These are phyloP conservation scores for Pseudocercospora pini-densiflorae DNA, from an alignment of 2,329 filamentous ascomycete species.

Conservation along the genomic window DNA sequence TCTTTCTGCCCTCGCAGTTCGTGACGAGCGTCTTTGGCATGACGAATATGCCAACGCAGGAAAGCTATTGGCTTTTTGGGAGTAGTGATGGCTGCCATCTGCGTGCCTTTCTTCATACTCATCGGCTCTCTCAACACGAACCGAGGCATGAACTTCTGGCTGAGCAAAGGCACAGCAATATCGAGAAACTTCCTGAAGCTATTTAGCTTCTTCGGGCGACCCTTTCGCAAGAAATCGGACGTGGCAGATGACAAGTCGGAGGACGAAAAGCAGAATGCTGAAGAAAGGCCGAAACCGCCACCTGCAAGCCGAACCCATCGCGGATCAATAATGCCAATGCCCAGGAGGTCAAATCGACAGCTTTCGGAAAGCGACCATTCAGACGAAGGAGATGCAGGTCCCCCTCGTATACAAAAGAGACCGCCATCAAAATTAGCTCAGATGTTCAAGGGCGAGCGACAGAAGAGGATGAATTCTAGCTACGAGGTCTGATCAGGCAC, in stretches of 20 bases:
- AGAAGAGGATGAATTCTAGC: neutral
- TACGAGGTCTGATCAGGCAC: neutral
- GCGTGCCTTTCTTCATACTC: constrained; percentile 52
- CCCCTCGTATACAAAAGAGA: neutral
- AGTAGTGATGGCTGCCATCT: constrained; percentile 48
- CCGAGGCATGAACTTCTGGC: constrained; percentile 45
- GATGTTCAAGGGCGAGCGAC: neutral
- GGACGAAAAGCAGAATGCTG: neutral
- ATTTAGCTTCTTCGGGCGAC: neutral
- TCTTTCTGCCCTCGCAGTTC: constrained; percentile 66
- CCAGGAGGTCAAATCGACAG: constrained; percentile 6
- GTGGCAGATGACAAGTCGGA: neutral
- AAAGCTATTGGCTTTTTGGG: constrained; percentile 47
- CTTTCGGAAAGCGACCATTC: neutral
- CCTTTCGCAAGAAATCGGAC: neutral
- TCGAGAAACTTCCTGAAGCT: constrained; percentile 6
- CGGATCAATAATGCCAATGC: constrained; percentile 8
- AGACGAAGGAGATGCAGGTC: neutral
- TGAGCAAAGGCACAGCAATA: neutral
- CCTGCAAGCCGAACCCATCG: constrained; percentile 7
- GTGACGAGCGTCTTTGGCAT: constrained; percentile 63
- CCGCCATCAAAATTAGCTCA: neutral
- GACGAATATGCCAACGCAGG: constrained; percentile 50
- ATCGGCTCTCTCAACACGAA: constrained; percentile 51
- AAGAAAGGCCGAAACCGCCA: neutral